These are phyloP conservation scores for Codiaeum variegatum DNA, from an alignment of 441 rosid species.

Conservation along the genomic window DNA sequence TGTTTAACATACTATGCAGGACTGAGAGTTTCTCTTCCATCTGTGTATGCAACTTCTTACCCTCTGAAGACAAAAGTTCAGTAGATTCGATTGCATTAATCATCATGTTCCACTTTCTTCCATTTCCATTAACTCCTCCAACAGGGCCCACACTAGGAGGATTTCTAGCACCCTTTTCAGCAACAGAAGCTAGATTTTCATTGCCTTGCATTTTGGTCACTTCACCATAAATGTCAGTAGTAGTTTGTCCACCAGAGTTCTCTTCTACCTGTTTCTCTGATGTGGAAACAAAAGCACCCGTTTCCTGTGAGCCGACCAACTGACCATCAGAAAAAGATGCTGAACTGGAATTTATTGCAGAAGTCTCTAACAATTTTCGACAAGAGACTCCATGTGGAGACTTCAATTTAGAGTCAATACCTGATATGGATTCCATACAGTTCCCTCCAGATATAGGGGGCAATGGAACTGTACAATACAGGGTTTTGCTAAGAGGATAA, in stretches of 20 bases:
- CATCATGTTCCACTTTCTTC: conserved; percentile 46
- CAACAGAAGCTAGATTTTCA: conserved; percentile 44
- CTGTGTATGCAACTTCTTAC: conserved; percentile 43
- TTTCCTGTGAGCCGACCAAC: conserved; percentile 87
- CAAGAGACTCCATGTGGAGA: conserved; percentile 67
- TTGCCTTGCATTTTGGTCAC: conserved; percentile 24
- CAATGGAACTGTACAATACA: conserved; percentile 26
- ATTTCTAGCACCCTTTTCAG: conserved; percentile 46
- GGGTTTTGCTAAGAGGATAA: conserved; percentile 32
- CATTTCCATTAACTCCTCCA: conserved; percentile 29
- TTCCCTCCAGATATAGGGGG: conserved; percentile 35
- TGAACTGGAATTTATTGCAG: conserved; percentile 70
- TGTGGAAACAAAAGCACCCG: conserved; percentile 40
- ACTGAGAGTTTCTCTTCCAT: conserved; percentile 42
- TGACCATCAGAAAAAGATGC: conserved; percentile 87
- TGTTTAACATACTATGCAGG: conserved; percentile 38
- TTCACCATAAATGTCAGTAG: conserved; percentile 40
- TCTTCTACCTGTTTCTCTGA: conserved; percentile 48
- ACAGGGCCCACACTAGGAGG: conserved; percentile 28
- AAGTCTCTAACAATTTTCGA: conserved; percentile 56
- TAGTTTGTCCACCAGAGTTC: conserved; percentile 39
- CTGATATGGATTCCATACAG: conserved; percentile 58
- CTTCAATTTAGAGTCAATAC: conserved; percentile 75
- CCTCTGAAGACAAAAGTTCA: conserved; percentile 37
- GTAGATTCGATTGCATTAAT: conserved; percentile 45